Evolutionary conservation across 192 early-diverging fungal genomes (phyloP).

Genomic region (Fimicolochytrium jonesii): DNA sequence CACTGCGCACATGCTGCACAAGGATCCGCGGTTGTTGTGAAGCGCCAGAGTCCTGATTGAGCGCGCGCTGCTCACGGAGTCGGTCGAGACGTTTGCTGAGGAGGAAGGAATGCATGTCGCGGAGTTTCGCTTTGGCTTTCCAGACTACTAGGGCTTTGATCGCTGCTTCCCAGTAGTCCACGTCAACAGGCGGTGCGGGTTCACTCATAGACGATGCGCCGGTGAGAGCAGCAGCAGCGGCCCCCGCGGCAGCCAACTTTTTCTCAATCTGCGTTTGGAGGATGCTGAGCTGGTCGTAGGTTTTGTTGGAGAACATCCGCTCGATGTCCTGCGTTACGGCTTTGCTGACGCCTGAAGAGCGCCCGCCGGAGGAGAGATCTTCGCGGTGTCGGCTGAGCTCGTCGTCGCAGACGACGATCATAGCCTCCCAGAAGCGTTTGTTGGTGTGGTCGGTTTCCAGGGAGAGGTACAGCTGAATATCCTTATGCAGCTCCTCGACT

Average conservation of each 20-base stretch:
- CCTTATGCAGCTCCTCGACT: slow-evolving; percentile 74
- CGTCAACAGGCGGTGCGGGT: slow-evolving; percentile 82
- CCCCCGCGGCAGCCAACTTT: slow-evolving; percentile 64
- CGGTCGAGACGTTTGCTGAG: slow-evolving; percentile 70
- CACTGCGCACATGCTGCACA: slow-evolving; percentile 22
- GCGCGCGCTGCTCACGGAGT: slow-evolving; percentile 53
- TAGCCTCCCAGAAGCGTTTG: slow-evolving; percentile 80
- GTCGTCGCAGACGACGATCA: slow-evolving; percentile 78
- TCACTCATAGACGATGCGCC: too few species aligned
- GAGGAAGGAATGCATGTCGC: slow-evolving; percentile 76
- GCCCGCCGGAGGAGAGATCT: background rate
- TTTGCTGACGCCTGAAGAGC: slow-evolving; percentile 1
- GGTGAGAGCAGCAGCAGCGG: too few species aligned
- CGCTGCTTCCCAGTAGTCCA: slow-evolving; percentile 92
- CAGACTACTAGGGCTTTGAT: slow-evolving; percentile 71
- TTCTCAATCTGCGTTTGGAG: slow-evolving; percentile 72
- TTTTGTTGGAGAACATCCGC: slow-evolving; percentile 67
- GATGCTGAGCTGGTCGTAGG: slow-evolving; percentile 62
- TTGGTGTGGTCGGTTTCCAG: slow-evolving; percentile 76
- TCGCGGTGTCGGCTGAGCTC: slow-evolving; percentile 46
- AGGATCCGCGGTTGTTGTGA: slow-evolving; percentile 18
- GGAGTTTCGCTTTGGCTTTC: slow-evolving; percentile 74
- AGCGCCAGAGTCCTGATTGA: slow-evolving; percentile 45
- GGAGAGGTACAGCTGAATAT: slow-evolving; percentile 83
- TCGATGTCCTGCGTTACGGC: slow-evolving; percentile 58